phyloP scores from a whole-genome alignment of 768 basidiomycete species.

The Tulasnella calospora region DNA sequence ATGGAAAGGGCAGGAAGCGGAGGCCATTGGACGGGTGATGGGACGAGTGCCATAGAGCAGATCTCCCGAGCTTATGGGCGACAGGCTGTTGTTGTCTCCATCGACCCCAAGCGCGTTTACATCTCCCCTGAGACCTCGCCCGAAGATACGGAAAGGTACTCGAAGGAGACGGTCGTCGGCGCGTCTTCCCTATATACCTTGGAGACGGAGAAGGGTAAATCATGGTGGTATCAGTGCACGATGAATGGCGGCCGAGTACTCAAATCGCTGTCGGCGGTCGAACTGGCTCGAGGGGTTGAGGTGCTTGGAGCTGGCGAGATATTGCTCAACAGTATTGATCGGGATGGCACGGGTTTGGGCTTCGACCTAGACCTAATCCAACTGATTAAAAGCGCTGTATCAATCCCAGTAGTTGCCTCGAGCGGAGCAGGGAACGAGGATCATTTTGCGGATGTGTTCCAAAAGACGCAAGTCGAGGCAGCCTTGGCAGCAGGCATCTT shows the following conservation, averaged over 20 bases:
- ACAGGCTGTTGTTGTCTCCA: slow-evolving; percentile 97
- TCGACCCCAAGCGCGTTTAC: slow-evolving; percentile 86
- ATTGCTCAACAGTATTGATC: slow-evolving; percentile 90
- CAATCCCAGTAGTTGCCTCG: slow-evolving; percentile 90
- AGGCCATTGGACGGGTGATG: slow-evolving; percentile 33
- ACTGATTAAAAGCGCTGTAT: slow-evolving; percentile 68
- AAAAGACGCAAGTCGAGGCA: slow-evolving; percentile 74
- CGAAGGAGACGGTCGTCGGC: slow-evolving; percentile 53
- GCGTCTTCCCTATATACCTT: slow-evolving; percentile 54
- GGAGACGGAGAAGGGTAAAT: slow-evolving; percentile 60
- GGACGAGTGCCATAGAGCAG: slow-evolving; percentile 84
- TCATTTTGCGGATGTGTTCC: slow-evolving; percentile 88
- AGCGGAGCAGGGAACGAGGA: slow-evolving; percentile 80
- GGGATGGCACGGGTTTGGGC: slow-evolving; percentile 87
- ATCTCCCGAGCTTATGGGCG: slow-evolving; percentile 85
- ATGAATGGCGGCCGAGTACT: slow-evolving; percentile 86
- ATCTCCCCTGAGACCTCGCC: slow-evolving; percentile 46
- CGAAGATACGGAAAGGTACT: slow-evolving; percentile 13
- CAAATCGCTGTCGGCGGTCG: slow-evolving; percentile 77
- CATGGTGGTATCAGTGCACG: slow-evolving; percentile 99
- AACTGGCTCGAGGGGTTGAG: slow-evolving; percentile 91
- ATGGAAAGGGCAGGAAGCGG: slow-evolving; percentile 32
- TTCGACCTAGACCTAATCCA: slow-evolving; percentile 82
- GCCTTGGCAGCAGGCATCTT: slow-evolving; percentile 97
- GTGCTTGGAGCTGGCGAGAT: slow-evolving; percentile 90